Percentiles rank a stretch among this genome's conserved stretches.
Conservation (phyloP, 352 stramenopile genomes). For the Saprolegnia diclina region DNA sequence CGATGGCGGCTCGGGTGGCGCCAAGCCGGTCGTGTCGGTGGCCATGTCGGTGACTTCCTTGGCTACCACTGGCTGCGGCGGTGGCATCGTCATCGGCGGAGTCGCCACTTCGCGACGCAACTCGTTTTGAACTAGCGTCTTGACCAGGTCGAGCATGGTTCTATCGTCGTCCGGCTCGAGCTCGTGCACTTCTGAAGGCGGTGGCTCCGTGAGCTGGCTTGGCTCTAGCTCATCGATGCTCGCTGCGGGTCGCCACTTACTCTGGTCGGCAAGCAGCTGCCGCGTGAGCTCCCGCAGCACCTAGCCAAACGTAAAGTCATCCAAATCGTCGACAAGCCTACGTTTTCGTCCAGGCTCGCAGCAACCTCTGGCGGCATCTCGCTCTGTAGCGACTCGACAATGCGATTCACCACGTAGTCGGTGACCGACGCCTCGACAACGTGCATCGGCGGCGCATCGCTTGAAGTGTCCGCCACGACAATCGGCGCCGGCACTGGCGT, state of each 20-base stretch:
- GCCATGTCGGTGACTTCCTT: conserved; percentile 10
- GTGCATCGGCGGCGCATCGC: neutral
- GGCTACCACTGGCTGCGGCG: neutral
- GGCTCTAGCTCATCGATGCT: neutral
- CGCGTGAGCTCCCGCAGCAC: conserved; percentile 1
- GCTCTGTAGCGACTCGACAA: neutral
- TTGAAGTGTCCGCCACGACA: neutral
- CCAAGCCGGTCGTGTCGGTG: conserved; percentile 22
- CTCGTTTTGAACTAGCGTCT: neutral
- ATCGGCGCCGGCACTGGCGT: neutral
- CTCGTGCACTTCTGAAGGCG: neutral
- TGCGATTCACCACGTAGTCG: conserved; percentile 3
- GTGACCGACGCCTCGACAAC: neutral
- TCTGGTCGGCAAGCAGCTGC: conserved; percentile 16
- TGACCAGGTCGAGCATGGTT: neutral
- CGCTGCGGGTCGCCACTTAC: neutral
- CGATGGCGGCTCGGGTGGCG: neutral
- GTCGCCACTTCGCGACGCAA: neutral
- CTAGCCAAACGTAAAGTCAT: neutral
- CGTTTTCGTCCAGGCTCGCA: neutral
- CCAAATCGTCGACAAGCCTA: neutral
- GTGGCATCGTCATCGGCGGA: neutral
- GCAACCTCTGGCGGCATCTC: neutral
- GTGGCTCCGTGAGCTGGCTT: neutral
- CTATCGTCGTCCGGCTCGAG: neutral